Percentiles rank a stretch among this genome's conserved stretches.
Evolutionary conservation across 768 basidiomycete genomes (phyloP).

Genomic region (Hericium coralloides): DNA sequence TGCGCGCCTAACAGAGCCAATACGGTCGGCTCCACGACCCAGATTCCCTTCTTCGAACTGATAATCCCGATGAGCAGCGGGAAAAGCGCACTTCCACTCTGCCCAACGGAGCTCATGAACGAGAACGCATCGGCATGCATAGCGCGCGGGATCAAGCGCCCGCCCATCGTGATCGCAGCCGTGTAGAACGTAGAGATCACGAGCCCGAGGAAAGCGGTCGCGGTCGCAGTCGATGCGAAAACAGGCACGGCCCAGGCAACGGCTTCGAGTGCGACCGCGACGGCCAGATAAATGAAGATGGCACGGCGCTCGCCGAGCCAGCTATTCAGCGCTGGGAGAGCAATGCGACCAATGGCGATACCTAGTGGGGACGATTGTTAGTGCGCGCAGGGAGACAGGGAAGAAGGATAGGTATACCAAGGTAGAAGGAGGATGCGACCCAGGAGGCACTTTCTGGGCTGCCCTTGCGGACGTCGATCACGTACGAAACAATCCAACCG

Average conservation of each 20-base stretch:
- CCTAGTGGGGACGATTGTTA: conserved; percentile 7
- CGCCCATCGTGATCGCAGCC: conserved; percentile 17
- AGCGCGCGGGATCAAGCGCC: conserved; percentile 17
- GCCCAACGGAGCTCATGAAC: conserved; percentile 21
- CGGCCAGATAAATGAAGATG: conserved; percentile 19
- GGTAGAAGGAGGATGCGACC: conserved; percentile 21
- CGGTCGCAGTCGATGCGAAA: conserved; percentile 19
- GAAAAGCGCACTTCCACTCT: conserved; percentile 23
- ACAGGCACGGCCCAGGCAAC: conserved; percentile 18
- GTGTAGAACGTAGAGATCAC: conserved; percentile 23
- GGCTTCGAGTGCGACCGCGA: conserved; percentile 22
- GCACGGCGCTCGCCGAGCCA: conserved; percentile 21
- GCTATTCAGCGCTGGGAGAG: conserved; percentile 19
- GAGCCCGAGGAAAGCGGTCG: conserved; percentile 22
- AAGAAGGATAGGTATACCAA: conserved; percentile 9
- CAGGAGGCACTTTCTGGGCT: conserved; percentile 21
- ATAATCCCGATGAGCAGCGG: conserved; percentile 21
- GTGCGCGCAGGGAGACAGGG: neutral
- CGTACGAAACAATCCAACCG: conserved; percentile 23
- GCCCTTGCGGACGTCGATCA: conserved; percentile 20
- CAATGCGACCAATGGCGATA: conserved; percentile 20
- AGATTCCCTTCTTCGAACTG: conserved; percentile 21
- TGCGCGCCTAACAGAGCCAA: conserved; percentile 20
- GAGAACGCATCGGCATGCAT: conserved; percentile 23
- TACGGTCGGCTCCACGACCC: conserved; percentile 22